Base-by-base conservation (phyloP, 228 moss, liverwort and hornwort species). In the Sphagnum magellanicum region DNA sequence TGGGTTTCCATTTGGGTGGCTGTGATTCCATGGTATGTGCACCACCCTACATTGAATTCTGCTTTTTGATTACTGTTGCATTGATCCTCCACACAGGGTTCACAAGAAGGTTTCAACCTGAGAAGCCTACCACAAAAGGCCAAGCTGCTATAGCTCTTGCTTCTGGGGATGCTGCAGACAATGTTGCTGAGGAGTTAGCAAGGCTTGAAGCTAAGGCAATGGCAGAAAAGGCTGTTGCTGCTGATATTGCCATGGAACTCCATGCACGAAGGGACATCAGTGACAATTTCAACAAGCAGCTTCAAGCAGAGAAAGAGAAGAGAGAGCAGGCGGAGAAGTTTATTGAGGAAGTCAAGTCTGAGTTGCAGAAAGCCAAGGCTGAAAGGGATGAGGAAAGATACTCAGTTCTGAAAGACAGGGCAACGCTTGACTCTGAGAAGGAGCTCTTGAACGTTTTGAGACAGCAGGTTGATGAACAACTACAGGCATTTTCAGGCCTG, bases 111-210 rank as follows among this genome's bases (percentile, higher is more conserved):
- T 84, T 98, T 69, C 98, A 98, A 73, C 94, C 98, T 60, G 87
- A 85, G 47, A 98, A 98, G 76, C 87, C 94, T 76, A 90, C 83
- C 52, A 94, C 98, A 71, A 86, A 78, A 68, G 94, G 81, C 57
- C 98, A 98, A 78, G 98, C 89, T 52, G 98, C 92, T 49, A 84
- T 98, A 70, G 98, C 98, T 59, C 98, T 98, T 55, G 83, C 89
- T 17, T 84, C 92, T 47, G 98, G 98, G 60, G 98, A 94, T 66
- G 82, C 87, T 16, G 82, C 94, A 75, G 94, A 92, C 71, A 79
- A 85, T 61, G 83, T 98, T 48, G 92, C 81, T 62, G 98, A 94
- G 69, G 98, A 98, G 71, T 70, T 94, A 53, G 86, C 98, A 48
- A 89, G 98, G 83, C 74, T 98, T 60, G 91, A 98, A 81, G 98